phyloP scores from a whole-genome alignment of 1,139 yeast species.

The Sugiyamaella neomexicana region DNA sequence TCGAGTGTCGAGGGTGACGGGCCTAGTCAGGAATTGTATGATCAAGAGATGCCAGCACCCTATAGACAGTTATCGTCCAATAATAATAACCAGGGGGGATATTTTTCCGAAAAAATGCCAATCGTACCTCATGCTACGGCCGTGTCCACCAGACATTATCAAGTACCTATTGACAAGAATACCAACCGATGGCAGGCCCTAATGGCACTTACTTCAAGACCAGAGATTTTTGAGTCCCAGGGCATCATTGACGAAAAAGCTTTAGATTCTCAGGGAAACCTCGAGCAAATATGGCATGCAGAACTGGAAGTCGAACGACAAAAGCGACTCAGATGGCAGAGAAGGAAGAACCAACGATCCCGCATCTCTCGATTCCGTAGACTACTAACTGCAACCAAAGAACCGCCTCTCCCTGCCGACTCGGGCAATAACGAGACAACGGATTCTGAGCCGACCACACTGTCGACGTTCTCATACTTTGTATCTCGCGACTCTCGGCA shows the following conservation, averaged over 20 bases:
- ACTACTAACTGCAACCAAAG: neutral
- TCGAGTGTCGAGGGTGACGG: no score
- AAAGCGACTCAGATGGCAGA: neutral
- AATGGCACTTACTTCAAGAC: slow-evolving; percentile 25
- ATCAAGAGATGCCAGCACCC: neutral
- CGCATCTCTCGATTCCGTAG: slow-evolving; percentile 1
- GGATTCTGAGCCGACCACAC: slow-evolving; percentile 20
- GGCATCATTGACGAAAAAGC: slow-evolving; percentile 25
- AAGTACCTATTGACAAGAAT: neutral
- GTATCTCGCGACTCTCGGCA: slow-evolving; percentile 41
- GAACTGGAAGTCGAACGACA: slow-evolving; percentile 8
- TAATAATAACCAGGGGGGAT: neutral
- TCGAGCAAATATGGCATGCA: slow-evolving; percentile 29
- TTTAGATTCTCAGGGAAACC: slow-evolving; percentile 28
- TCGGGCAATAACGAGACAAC: neutral
- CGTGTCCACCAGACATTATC: neutral
- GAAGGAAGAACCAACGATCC: slow-evolving; percentile 1
- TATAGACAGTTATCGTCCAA: neutral
- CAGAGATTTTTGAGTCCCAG: slow-evolving; percentile 19
- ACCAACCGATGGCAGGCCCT: slow-evolving; percentile 18
- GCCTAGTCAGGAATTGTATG: no score
- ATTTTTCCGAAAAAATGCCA: neutral
- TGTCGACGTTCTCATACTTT: slow-evolving; percentile 32
- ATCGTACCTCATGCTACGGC: neutral
- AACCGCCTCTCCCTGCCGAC: neutral